Evolutionary conservation across 768 basidiomycete species (phyloP).

Genomic region (Termitomyces heimii): DNA sequence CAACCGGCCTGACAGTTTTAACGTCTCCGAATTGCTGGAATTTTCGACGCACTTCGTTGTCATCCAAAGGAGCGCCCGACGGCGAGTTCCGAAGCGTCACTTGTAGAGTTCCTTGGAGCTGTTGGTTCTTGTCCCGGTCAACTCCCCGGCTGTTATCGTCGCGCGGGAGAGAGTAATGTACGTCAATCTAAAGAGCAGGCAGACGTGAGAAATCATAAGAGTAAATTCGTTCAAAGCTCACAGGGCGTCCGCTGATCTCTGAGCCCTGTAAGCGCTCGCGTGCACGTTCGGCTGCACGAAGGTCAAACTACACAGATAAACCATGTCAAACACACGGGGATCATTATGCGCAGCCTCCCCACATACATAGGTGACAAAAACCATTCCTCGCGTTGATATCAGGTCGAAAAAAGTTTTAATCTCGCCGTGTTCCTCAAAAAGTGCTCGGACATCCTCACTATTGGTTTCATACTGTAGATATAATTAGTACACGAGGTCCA

Average conservation of each 20-base stretch:
- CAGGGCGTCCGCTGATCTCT: constrained; percentile 82
- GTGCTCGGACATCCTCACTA: constrained; percentile 75
- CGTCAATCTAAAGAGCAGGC: constrained; percentile 78
- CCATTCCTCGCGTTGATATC: constrained; percentile 93
- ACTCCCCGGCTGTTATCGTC: constrained; percentile 70
- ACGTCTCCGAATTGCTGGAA: constrained; percentile 91
- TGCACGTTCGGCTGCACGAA: constrained; percentile 89
- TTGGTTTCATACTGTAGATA: constrained; percentile 76
- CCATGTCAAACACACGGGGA: constrained; percentile 11
- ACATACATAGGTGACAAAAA: constrained; percentile 97
- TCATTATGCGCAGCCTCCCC: neutral
- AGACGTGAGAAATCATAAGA: constrained; percentile 8
- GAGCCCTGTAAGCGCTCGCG: constrained; percentile 87
- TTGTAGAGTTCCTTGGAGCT: constrained; percentile 80
- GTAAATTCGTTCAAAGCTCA: constrained; percentile 34
- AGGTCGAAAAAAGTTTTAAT: constrained; percentile 98
- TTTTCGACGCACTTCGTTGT: constrained; percentile 78
- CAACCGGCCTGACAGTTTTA: constrained; percentile 65
- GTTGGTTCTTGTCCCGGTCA: constrained; percentile 81
- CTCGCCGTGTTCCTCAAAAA: constrained; percentile 91
- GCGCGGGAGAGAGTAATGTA: constrained; percentile 93
- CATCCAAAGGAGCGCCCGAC: constrained; percentile 68
- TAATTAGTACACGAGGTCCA: constrained; percentile 10
- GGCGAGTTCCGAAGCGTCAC: constrained; percentile 70
- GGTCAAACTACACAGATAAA: constrained; percentile 61